phyloP scores from a whole-genome alignment of 2,329 filamentous ascomycete genomes.

The Botrytis pseudocinerea region DNA sequence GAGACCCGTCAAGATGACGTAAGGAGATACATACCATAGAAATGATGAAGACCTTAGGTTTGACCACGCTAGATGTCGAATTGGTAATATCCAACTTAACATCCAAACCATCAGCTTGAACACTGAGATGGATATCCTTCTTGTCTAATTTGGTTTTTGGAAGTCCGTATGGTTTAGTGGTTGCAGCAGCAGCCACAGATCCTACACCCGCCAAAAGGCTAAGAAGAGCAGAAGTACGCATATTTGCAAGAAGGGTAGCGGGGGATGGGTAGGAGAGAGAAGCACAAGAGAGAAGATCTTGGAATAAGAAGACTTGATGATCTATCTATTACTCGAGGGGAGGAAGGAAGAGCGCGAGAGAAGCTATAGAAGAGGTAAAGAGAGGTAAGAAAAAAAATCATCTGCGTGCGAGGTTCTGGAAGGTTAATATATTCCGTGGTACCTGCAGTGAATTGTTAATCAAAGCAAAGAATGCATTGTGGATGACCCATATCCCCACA shows the following conservation, averaged over 20 bases:
- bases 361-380: not conserved
- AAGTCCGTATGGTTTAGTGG: constrained; percentile 14
- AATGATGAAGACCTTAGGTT: constrained; percentile 62
- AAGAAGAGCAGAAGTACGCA: constrained; percentile 22
- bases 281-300: not conserved
- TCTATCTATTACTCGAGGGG: not conserved
- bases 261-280: not conserved
- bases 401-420: not conserved
- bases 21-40: constrained; percentile 53
- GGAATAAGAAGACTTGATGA: not conserved
- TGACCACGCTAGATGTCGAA: constrained; percentile 15
- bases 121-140: constrained; percentile 19
- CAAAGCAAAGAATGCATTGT: not conserved
- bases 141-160: constrained; percentile 1
- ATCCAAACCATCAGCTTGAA: constrained; percentile 17
- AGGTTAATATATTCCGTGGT: constrained; percentile 15
- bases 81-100: constrained; percentile 9
- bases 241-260: not conserved
- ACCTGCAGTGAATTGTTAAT: constrained; percentile 13
- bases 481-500: constrained; percentile 5
- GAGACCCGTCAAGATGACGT: not conserved
- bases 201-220: constrained; percentile 16
- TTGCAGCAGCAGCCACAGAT: constrained; percentile 15
- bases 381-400: not conserved
- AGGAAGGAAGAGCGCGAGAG: not conserved